Base-by-base conservation (phyloP, 345 rosid genomes). In the Sisymbrium irio region DNA sequence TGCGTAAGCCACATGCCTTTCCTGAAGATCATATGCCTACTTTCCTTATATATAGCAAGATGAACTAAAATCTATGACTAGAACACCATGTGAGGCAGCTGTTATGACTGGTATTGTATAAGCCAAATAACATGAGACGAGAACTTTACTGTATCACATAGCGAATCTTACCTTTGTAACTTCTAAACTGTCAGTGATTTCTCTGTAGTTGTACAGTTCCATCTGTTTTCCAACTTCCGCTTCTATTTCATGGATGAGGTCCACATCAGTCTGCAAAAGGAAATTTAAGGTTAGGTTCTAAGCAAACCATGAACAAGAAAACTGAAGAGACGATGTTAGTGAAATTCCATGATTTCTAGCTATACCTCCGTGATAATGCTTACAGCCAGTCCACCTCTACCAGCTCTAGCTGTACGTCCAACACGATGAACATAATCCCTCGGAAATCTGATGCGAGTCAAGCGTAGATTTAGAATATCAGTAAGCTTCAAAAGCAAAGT, bases 381-480 rank as follows among this genome's bases (percentile, higher is more conserved):
- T 53, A 92, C 71, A 65, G 99, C 93, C 76, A 88, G 73, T 22
- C 99, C 97, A 75, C 86, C 92, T 84, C 97, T 83, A 64, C 99
- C 97, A 75, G 99, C 99, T 82, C 97, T 88, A 61, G 99, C 97
- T 36, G 99, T 95, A 82, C 97, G 96, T 33, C 99, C 97, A 14
- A 92, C 99, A 76, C 96, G 97, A 83, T 95, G 99, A 51, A 88
- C 93, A 76, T 95, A 95, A 80, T 95, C 99, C 72, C 90, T 87
- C 5, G 97, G 87, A 78, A 73, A 81, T 85, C 99, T 95, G 81
- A 70, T 80, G 60, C 12, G 25, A 64, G 36, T 56, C 55, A 49
- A 41, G 39, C 11, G 2, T 11, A 18, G 28, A 63, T 50, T 61
- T 56, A 69, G 45, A 59, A n/a, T 17, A 62, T 9, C 36, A 15